phyloP scores from a whole-genome alignment of 1,284 basidiomycete species.

The Leccinum fuscescens region DNA sequence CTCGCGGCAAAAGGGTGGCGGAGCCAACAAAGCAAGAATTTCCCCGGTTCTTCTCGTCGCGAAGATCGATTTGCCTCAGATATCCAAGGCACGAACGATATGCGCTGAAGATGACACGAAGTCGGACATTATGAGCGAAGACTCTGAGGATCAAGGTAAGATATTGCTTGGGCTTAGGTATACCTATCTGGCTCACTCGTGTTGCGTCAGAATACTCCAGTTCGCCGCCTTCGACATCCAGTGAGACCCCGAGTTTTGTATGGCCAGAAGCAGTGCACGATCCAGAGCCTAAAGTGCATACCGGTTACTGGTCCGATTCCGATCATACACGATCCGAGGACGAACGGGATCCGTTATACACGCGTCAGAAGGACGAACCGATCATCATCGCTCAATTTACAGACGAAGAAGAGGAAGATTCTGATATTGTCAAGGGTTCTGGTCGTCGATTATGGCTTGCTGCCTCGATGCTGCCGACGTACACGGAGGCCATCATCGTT shows the following conservation, averaged over 20 bases:
- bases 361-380: constrained; percentile 1
- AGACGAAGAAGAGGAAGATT: constrained; percentile 16
- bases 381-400: constrained; percentile 7
- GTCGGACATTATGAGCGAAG: constrained; percentile 6
- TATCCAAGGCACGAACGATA: neutral
- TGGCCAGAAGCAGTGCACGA: constrained; percentile 15
- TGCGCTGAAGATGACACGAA: neutral
- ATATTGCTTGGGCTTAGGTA: neutral
- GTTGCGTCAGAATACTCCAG: constrained; percentile 11
- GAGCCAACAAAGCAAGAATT: constrained; percentile 11
- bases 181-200: neutral
- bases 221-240: constrained; percentile 12
- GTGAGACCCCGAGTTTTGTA: constrained; percentile 7
- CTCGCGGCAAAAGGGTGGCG: constrained; percentile 10
- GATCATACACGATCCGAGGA: constrained; percentile 20
- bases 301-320: constrained; percentile 30
- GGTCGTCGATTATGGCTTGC: constrained; percentile 19
- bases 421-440: neutral
- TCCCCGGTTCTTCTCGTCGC: constrained; percentile 17
- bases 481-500: constrained; percentile 40
- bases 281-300: constrained; percentile 14
- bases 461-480: constrained; percentile 36
- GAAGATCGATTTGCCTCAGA: constrained; percentile 17
- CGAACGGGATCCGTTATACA: constrained; percentile 20
- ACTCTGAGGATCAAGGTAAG: constrained; percentile 14